A percentile compares a stretch with the other conserved stretches of the same genome.
Evolutionary conservation across 1,284 basidiomycete genomes (phyloP).

Genomic region (Cryptococcus sp.): DNA sequence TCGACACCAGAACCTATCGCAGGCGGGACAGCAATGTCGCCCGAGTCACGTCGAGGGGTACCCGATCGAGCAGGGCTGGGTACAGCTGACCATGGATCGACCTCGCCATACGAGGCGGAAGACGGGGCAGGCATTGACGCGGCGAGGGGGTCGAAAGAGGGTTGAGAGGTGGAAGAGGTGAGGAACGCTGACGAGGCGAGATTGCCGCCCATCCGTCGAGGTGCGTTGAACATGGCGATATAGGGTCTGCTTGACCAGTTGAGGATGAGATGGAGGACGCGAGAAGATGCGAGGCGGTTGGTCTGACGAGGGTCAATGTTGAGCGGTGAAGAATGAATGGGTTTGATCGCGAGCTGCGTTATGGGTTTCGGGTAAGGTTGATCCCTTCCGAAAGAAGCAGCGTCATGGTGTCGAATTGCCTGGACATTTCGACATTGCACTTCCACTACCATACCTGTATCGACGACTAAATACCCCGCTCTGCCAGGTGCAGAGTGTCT

Average conservation of each 20-base stretch:
- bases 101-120: slow-evolving; percentile 51
- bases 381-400: no score
- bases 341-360: no score
- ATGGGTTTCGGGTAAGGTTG: no score
- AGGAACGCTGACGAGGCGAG: slow-evolving; percentile 22
- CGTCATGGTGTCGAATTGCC: no score
- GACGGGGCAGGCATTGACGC: slow-evolving; percentile 20
- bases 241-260: neutral
- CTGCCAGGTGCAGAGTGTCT: no score
- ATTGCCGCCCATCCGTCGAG: slow-evolving; percentile 20
- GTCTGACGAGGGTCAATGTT: neutral
- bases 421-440: no score
- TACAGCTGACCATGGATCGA: slow-evolving; percentile 80
- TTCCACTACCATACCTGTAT: no score
- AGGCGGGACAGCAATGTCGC: slow-evolving; percentile 7
- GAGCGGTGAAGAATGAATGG: no score
- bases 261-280: neutral
- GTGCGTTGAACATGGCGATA: slow-evolving; percentile 39
- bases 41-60: slow-evolving; percentile 17
- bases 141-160: slow-evolving; percentile 33
- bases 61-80: slow-evolving; percentile 56
- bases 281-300: neutral
- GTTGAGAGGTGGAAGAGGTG: slow-evolving; percentile 9
- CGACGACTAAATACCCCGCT: no score
- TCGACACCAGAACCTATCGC: slow-evolving; percentile 3